These are phyloP conservation scores for Zygosaccharomyces lentus DNA, from an alignment of 805 yeast species.

Conservation along the genomic window DNA sequence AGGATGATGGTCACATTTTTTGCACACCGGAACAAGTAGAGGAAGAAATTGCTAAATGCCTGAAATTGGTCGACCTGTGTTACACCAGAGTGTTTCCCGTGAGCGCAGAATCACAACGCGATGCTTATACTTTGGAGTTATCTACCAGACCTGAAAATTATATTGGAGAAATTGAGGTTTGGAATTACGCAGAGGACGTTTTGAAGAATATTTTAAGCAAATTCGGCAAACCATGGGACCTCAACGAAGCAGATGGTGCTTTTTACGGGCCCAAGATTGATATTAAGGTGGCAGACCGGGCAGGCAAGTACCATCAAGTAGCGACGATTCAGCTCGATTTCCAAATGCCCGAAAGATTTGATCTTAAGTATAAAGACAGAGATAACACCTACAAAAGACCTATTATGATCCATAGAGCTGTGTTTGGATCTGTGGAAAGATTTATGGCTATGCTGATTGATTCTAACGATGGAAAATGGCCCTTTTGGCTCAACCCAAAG, in stretches of 20 bases:
- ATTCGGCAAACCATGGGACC: conserved; percentile 55
- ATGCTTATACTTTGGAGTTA: conserved; percentile 60
- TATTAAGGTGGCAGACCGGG: conserved; percentile 72
- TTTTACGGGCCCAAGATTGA: conserved; percentile 96
- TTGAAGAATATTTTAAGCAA: conserved; percentile 55
- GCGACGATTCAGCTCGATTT: conserved; percentile 95
- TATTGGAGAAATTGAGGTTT: conserved; percentile 71
- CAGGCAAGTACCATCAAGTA: conserved; percentile 80
- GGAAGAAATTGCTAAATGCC: conserved; percentile 64
- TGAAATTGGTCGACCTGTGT: conserved; percentile 68
- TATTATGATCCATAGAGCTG: conserved; percentile 94
- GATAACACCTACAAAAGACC: conserved; percentile 59
- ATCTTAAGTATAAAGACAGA: conserved; percentile 59
- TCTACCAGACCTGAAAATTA: conserved; percentile 83
- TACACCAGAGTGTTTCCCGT: conserved; percentile 55
- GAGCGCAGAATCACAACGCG: conserved; percentile 15
- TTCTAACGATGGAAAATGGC: conserved; percentile 92
- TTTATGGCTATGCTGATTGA: conserved; percentile 88
- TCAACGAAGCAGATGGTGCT: conserved; percentile 93
- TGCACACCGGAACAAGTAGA: conserved; percentile 76
- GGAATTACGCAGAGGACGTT: conserved; percentile 78
- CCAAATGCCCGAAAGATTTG: conserved; percentile 84
- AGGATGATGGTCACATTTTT: conserved; percentile 97
- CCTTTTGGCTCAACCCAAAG: conserved; percentile 92
- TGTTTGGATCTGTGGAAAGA: conserved; percentile 90